Base-by-base conservation (phyloP, 768 basidiomycete genomes). In the Lactarius sanguifluus region DNA sequence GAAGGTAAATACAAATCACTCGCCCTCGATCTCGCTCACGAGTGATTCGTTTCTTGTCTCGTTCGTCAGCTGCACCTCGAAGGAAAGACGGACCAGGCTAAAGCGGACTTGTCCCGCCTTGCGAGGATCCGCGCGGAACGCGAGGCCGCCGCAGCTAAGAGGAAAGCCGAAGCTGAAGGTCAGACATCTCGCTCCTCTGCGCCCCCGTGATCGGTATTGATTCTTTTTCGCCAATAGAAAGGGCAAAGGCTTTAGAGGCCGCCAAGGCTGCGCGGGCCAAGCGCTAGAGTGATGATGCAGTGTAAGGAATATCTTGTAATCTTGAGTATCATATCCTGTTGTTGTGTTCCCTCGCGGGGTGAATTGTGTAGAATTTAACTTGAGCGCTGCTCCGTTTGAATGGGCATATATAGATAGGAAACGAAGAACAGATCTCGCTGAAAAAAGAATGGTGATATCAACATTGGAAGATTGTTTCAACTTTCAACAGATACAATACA, bases 31-130 rank as follows among this genome's bases (percentile, higher is more conserved):
- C 43, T 57, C 3, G 25, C 13, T 28, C 23, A 23, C 16, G 16
- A 15, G 20, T 50, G 20, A n/a, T 23, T 28, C 43, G 23, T 50
- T 64, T 30, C 18, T 68, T 58, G 64, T 40, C 3, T 54, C 34
- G 23, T 28, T 59, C 15, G 5, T 10, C 70, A 91, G 90, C 80
- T 91, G 38, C 90, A 93, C 72, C 60, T 79, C 18, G 80, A 84
- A 76, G 96, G 96, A 67, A 91, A 97, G 86, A 98, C 96, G 0
- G 87, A 90, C 41, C 83, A 97, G 75, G 95, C 96, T 23, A 91
- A 94, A 79, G 76, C 88, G 4, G 96, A 98, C 76, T 86, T 98
- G 59, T 85, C 89, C 23, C 85, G 96, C 41, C 85, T 98, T 18
- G 85, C 86, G 56, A 90, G 88, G 85, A 92, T 98, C 73, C 85